phyloP scores from a whole-genome alignment of 208 protist species.

The Trypanosoma conorhini region DNA sequence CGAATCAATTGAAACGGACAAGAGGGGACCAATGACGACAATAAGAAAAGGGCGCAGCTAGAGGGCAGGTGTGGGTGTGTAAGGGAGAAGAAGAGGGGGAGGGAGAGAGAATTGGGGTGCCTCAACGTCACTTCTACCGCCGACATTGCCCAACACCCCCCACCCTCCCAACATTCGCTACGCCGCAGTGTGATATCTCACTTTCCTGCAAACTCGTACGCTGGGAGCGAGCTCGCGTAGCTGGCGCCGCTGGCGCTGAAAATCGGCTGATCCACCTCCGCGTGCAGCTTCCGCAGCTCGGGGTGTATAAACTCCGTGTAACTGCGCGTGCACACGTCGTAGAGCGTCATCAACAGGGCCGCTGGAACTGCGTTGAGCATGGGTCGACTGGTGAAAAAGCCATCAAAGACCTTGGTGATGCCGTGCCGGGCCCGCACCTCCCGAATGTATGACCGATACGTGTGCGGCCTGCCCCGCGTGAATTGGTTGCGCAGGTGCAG shows the following conservation, averaged over 20 bases:
- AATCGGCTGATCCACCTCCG: constrained; percentile 50
- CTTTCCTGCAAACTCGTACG: constrained; percentile 63
- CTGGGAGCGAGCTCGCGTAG: constrained; percentile 26
- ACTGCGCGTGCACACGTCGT: constrained; percentile 56
- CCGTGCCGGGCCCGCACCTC: constrained; percentile 68
- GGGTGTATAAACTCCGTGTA: constrained; percentile 76
- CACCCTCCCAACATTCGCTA: neutral
- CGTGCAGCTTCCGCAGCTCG: constrained; percentile 26
- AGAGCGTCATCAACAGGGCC: constrained; percentile 66
- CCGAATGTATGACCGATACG: constrained; percentile 58
- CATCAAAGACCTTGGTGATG: constrained; percentile 81
- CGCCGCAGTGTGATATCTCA: neutral
- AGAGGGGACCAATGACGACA: neutral
- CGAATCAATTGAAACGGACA: neutral
- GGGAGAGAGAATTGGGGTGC: neutral
- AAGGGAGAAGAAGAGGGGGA: neutral
- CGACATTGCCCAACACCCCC: neutral
- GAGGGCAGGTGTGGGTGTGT: neutral
- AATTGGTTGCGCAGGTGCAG: constrained; percentile 50
- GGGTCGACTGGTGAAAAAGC: constrained; percentile 72
- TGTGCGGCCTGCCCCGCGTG: constrained; percentile 30
- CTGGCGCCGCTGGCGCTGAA: constrained; percentile 29
- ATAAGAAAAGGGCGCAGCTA: neutral
- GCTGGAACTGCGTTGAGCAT: constrained; percentile 66
- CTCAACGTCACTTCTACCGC: neutral